Evolutionary conservation across 495 filamentous ascomycete genomes (phyloP), one percentile per base, ranked within the genome.

Genomic region (Peziza echinospora): DNA sequence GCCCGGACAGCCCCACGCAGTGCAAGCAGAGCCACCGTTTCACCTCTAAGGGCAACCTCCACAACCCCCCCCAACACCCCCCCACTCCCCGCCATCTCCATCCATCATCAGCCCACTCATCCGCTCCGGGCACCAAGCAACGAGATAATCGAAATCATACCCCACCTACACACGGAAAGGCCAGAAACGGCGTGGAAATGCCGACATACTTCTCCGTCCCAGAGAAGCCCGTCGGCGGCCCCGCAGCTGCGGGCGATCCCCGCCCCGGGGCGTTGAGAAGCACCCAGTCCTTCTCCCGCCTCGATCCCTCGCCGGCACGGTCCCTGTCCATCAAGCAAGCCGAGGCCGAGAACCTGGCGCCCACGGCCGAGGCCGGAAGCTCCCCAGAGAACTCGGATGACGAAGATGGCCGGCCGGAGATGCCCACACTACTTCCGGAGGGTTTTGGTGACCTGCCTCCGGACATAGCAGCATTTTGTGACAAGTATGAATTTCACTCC

Each of bases 371-470:
- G 65, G 67, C 51, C 54, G 62, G 47, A 48, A 60, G 47, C 50
- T 34, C 70, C 43, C 65, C 71, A 17, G 71, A 73, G 43, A 70
- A 75, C 49, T 70, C 75, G 22, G 73, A 75, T 0, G 48, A 59
- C 16, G 74, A 78, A 19, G 52, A 52, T 23, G 51, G 49, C 16
- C 47, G 41, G 5, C 56, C 56, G 11, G 41, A 49, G 7, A 47
- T 26, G 6, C 43, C 53, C 26, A 45, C 28, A 11, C 49, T 42
- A 21, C 43, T 60, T n/a, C 57, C 57, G 9, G 57, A 60, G 56
- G 76, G 76, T 25, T 75, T 82, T 47, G 82, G 92, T 52, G 80
- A 92, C 54, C 77, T 97, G 37, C 89, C 89, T 8, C 82, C 93
- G 52, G 89, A 97, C 67, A 69, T 97, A 47, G 65, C 84, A 26